Evolutionary conservation across 805 yeast genomes (phyloP).

Genomic region (Sungouiella blattae): DNA sequence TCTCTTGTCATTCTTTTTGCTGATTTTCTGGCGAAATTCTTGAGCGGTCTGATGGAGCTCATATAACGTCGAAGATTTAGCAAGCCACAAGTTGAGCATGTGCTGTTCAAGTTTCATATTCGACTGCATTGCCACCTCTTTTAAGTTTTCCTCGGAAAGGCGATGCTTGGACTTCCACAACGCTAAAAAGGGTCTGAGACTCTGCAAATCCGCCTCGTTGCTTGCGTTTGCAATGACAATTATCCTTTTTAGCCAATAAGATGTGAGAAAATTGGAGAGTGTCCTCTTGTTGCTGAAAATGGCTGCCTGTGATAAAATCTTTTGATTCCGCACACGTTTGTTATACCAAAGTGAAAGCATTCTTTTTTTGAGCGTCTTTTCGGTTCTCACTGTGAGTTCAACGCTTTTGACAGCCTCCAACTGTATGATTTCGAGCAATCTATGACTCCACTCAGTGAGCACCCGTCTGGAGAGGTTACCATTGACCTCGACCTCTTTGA

Average conservation of each 20-base stretch:
- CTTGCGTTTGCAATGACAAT: conserved; percentile 9
- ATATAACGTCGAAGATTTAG: no score
- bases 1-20: no score
- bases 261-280: conserved; percentile 6
- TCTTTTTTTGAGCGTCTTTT: neutral
- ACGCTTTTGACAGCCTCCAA: conserved; percentile 10
- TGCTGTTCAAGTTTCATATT: no score
- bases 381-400: neutral
- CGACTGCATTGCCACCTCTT: no score
- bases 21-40: no score
- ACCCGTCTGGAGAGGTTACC: conserved; percentile 1
- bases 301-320: conserved; percentile 11
- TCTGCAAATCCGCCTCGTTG: neutral
- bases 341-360: conserved; percentile 14
- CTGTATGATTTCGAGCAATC: conserved; percentile 10
- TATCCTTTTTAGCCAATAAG: conserved; percentile 11
- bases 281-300: conserved; percentile 10
- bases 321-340: conserved; percentile 4
- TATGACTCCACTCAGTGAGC: conserved; percentile 22
- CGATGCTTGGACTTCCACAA: no score
- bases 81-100: no score
- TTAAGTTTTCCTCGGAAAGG: no score
- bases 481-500: conserved; percentile 12
- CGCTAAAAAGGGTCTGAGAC: neutral
- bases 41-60: no score